phyloP scores from a whole-genome alignment of 768 basidiomycete species.

The Hygrocybe coccinea region DNA sequence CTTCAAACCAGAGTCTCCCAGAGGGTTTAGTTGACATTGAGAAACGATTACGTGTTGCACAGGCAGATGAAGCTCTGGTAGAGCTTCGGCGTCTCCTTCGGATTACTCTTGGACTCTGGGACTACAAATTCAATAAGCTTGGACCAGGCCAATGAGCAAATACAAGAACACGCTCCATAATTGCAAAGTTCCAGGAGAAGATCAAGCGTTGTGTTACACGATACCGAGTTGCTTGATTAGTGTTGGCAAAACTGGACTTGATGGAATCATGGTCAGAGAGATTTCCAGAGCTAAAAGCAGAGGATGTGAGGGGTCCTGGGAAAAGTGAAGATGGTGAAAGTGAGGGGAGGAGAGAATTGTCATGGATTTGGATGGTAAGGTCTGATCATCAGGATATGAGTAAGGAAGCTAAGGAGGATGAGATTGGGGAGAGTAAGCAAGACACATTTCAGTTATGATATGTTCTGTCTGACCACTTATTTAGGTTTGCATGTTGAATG shows the following conservation, averaged over 20 bases:
- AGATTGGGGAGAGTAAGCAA: not conserved
- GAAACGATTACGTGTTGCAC: conserved; percentile 4
- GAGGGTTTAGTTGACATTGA: not conserved
- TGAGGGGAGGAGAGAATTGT: conserved; percentile 1
- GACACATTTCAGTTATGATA: conserved; percentile 1
- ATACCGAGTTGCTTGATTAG: not conserved
- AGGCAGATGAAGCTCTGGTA: conserved; percentile 14
- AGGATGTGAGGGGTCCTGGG: not conserved
- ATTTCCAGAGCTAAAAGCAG: not conserved
- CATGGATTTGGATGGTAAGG: conserved; percentile 9
- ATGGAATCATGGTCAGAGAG: not conserved
- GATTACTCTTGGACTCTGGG: conserved; percentile 5
- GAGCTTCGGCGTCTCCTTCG: conserved; percentile 9
- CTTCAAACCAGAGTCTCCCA: not conserved
- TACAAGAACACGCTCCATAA: conserved; percentile 3
- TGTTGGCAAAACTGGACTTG: not conserved
- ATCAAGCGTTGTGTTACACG: not conserved
- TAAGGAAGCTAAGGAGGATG: not conserved
- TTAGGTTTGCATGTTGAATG: conserved; percentile 19
- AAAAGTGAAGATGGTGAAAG: not conserved
- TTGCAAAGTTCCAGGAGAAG: conserved; percentile 2
- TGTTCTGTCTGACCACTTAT: too few relatives aligned
- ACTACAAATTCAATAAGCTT: conserved; percentile 12
- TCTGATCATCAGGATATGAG: not conserved
- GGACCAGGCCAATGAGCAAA: conserved; percentile 6